Evolutionary conservation across 352 stramenopile species (phyloP), one percentile per base, ranked within the genome.

Genomic region (Pythium phragmiticola): DNA sequence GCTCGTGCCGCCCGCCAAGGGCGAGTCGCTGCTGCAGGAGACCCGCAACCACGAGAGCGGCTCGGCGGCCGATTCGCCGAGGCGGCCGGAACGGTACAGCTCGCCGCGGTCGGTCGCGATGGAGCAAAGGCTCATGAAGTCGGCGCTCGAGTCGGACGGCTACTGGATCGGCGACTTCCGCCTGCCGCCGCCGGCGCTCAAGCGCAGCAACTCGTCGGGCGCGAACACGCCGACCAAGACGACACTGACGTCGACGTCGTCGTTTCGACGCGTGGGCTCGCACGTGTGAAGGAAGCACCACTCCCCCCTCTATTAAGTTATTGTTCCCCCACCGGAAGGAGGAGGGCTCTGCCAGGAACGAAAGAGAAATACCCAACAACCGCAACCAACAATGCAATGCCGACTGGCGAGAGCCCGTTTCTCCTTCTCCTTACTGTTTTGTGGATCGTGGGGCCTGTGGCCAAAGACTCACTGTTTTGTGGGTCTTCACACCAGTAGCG

Each of bases 161-260:
- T 90, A 90, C 66, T 90, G 78, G 76, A 90, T 90, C 63, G 82
- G 82, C 48, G 79, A 90, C 68, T 90, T 88, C 50, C 75, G 78
- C 48, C 60, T 71, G 30, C 78, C 75, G n/a, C 21, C 75, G 21
- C 78, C 75, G 16, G 30, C 79, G 57, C 66, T 68, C 7, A 68
- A 59, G 51, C 57, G 63, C 36, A 78, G 72, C 17, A 68, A 64
- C 11, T 62, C 58, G 3, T 60, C 62, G 56, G 75, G 76, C 19
- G 65, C 62, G 19, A 46, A 52, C 5, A 60, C 58, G 47, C 39
- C 60, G 33, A 62, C 58, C 16, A 64, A 23, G 9, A 43, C 51
- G 2, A 57, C 9, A 2, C 8, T 34, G 16, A 57, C 26, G 16
- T 46, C 45, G 3, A 55, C 56, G 45, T 39, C 56, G 7, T 34